A percentile compares a stretch with the other conserved stretches of the same genome.
Evolutionary conservation across 176 grass and related monocot genomes (phyloP).

Genomic region (Carex cristatella): DNA sequence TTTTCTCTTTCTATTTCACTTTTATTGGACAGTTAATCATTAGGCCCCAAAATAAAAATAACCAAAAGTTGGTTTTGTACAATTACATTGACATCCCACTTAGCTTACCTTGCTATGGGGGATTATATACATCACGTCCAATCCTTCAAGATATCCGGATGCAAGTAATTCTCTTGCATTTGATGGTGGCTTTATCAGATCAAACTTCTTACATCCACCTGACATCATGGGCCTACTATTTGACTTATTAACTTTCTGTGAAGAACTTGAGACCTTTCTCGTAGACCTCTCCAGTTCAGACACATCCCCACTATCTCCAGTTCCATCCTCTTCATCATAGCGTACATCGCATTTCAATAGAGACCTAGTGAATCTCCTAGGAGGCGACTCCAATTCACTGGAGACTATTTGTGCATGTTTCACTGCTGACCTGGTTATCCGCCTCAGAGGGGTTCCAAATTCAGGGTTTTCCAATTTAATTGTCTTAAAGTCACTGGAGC

Average conservation of each 20-base stretch:
- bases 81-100: background rate
- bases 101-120: constrained; percentile 40
- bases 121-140: constrained; percentile 34
- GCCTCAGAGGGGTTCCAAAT: background rate
- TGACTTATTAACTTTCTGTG: background rate
- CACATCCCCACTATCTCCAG: constrained; percentile 24
- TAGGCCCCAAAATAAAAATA: background rate
- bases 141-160: constrained; percentile 45
- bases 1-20: background rate
- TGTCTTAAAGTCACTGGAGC: background rate
- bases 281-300: background rate
- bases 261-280: background rate
- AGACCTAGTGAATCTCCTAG: constrained; percentile 23
- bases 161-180: constrained; percentile 42
- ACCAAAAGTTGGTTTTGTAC: background rate
- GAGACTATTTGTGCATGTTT: background rate
- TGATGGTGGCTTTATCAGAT: constrained; percentile 23
- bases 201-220: constrained; percentile 36
- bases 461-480: background rate
- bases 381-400: background rate
- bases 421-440: constrained; percentile 4
- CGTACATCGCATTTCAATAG: constrained; percentile 1
- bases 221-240: background rate
- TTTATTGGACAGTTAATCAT: background rate
- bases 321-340: constrained; percentile 26